Evolutionary conservation across 2,329 filamentous ascomycete genomes (phyloP).

Genomic region (Alternaria hordeiaustralica): DNA sequence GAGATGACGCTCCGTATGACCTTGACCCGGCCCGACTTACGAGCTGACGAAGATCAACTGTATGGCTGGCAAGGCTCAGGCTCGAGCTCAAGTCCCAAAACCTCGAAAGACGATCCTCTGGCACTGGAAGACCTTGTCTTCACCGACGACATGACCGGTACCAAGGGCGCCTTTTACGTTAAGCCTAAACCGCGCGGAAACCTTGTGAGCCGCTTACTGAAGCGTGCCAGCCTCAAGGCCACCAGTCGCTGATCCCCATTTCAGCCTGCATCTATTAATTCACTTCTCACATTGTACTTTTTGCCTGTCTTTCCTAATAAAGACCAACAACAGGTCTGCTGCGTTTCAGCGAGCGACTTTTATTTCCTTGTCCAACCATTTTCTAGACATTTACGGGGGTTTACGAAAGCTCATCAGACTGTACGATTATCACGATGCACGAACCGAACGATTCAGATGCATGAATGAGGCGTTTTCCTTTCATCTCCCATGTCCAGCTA

Average conservation of each 20-base stretch:
- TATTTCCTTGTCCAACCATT: not conserved
- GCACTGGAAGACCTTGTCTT: constrained; percentile 61
- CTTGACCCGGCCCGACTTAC: constrained; percentile 84
- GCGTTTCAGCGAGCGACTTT: constrained; percentile 12
- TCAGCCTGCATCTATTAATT: not conserved
- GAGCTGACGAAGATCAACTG: constrained; percentile 73
- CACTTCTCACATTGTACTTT: not conserved
- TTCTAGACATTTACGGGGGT: not conserved
- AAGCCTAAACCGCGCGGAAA: constrained; percentile 44
- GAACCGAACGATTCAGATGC: constrained; percentile 16
- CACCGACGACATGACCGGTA: constrained; percentile 55
- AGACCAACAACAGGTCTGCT: constrained; percentile 9
- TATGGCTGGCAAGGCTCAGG: constrained; percentile 68
- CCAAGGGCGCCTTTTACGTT: constrained; percentile 55
- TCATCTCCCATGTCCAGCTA: constrained; percentile 5
- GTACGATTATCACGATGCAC: constrained; percentile 14
- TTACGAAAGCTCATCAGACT: not conserved
- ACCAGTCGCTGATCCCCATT: constrained; percentile 13
- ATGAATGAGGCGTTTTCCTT: constrained; percentile 34
- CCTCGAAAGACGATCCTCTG: constrained; percentile 57
- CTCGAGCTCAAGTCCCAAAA: constrained; percentile 21
- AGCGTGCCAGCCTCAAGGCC: constrained; percentile 45
- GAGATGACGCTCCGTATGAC: constrained; percentile 99
- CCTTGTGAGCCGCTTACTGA: constrained; percentile 46
- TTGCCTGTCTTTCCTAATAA: not conserved